Evolutionary conservation across 2,329 filamentous ascomycete genomes (phyloP), one percentile per base, ranked within the genome.

Genomic region (Periconia digitata): DNA sequence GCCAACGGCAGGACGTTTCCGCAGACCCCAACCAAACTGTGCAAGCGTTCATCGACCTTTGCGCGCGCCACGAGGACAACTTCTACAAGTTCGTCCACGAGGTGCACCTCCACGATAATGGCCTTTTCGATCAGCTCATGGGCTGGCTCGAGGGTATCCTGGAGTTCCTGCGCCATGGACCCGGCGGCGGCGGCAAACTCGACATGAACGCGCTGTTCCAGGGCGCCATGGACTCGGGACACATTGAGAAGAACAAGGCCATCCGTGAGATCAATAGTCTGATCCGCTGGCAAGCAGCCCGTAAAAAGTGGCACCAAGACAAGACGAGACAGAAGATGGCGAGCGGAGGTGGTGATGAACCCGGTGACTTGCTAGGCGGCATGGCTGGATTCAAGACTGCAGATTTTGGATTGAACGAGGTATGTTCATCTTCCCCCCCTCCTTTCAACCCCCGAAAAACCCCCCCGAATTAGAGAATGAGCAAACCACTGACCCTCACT

Each of bases 271-370:
- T 97, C 64, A 84, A 97, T 64, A 76, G 81, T 23, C 78, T 99
- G 42, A 94, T 99, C 59, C 80, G 86, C 40, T 99, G 94, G 94
- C 94, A 99, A 71, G 90, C 92, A 67, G 89, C 90, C 36, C 81
- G 94, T 46, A 97, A 99, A 80, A 92, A 92, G 74, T 99, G 94
- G 94, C 94, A 99, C 69, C 85, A 92, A 52, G 90, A 95, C 74
- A 99, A 99, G 79, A 99, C 94, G 8, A 79, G 92, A 45, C 94
- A 97, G 76, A 99, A 99, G 80, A 97, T 99, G 94, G 94, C 94
- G 0, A 91, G 90, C 2, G 91, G 92, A 63, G 85, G 85, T 3
- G 78, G 69, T 6, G 78, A 78, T 6, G 76, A 77, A 32, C 68
- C 69, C 8, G 76, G 74, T 43, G 72, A 62, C 27, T 52, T 66